Base-by-base conservation (phyloP, 805 yeast genomes). In the Lipomyces sp. region DNA sequence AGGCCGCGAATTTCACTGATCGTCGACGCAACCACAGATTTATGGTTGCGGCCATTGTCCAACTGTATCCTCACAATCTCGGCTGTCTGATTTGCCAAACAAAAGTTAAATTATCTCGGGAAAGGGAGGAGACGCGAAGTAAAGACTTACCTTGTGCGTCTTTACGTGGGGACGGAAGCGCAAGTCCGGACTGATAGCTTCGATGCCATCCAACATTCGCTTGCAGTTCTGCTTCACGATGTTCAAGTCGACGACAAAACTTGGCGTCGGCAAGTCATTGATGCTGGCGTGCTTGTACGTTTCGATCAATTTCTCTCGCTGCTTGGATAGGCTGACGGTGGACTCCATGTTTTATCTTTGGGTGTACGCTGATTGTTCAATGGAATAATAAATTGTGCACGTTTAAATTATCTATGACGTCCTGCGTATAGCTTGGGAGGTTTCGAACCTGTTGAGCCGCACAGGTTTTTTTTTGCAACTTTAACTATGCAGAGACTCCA, bases 81-180 rank as follows among this genome's bases (percentile, higher is more conserved):
- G 71, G 2, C 86, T 79, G 5, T 90, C 92, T 70, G 87, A 89
- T 8, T 80, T 69, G 10, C 32, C 45, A 53, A 18, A 7, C 2
- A n/a, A 8, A 2, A 5, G 0, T 2, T 53, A 15, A 15, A 30
- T 15, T 18, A 24, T 24, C 24, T 24, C 1, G 1, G 24, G 24
- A 24, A 24, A 24, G 1, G 24, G 24, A 24, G 24, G 24, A 1
- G 24, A 24, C 24, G 24, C 24, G 15, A 24, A n/a, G n/a, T 15
- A 13, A 13, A 51, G 24, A 30, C 48, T 1, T 53, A 64, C 83
- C 75, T 90, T 90, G 75, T 88, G 92, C 0, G 95, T 90, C 76
- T 90, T 90, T 30, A 90, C 86, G 74, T 89, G 92, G 2, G 90
- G 88, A 66, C 96, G 80, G 74, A 89, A 89, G 24, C 76, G 79